A percentile compares a stretch with the other conserved stretches of the same genome.
These are phyloP conservation scores for Sporothrix schenckii DNA, from an alignment of 2,329 filamentous ascomycete genomes.

Conservation along the genomic window DNA sequence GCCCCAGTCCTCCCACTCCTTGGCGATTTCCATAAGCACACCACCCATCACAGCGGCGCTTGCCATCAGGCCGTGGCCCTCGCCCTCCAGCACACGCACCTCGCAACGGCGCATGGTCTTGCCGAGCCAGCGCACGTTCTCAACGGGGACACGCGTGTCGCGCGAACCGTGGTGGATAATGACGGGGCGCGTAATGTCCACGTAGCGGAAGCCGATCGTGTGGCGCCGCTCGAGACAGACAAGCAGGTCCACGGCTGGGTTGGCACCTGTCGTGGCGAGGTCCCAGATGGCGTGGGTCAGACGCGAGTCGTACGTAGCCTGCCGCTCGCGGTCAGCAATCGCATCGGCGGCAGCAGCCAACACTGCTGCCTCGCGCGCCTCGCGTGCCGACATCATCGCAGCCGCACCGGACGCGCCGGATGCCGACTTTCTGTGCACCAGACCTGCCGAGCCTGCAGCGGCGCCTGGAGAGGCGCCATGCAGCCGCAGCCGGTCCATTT, in stretches of 20 bases:
- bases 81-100: slow-evolving; percentile 66
- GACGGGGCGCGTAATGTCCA: slow-evolving; percentile 88
- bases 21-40: slow-evolving; percentile 90
- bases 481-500: slow-evolving; percentile 54
- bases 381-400: slow-evolving; percentile 29
- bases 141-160: slow-evolving; percentile 88
- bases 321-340: slow-evolving; percentile 70
- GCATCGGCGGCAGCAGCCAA: slow-evolving; percentile 62
- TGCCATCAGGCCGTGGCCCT: slow-evolving; percentile 95
- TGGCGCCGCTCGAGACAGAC: slow-evolving; percentile 90
- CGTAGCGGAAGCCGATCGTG: slow-evolving; percentile 93
- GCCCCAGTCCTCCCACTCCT: slow-evolving; percentile 90
- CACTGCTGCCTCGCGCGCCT: slow-evolving; percentile 42
- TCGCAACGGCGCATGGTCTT: slow-evolving; percentile 66
- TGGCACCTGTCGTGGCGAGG: slow-evolving; percentile 84
- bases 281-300: slow-evolving; percentile 95
- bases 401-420: slow-evolving; percentile 36
- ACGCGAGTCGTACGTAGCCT: slow-evolving; percentile 76
- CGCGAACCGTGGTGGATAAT: slow-evolving; percentile 92
- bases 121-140: slow-evolving; percentile 93
- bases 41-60: slow-evolving; percentile 90
- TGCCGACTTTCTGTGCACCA: slow-evolving; percentile 37
- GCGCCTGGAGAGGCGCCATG: slow-evolving; percentile 35
- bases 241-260: slow-evolving; percentile 89
- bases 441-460: slow-evolving; percentile 24